Conservation (phyloP, 805 yeast species). For the Teunomyces funiuensis region DNA sequence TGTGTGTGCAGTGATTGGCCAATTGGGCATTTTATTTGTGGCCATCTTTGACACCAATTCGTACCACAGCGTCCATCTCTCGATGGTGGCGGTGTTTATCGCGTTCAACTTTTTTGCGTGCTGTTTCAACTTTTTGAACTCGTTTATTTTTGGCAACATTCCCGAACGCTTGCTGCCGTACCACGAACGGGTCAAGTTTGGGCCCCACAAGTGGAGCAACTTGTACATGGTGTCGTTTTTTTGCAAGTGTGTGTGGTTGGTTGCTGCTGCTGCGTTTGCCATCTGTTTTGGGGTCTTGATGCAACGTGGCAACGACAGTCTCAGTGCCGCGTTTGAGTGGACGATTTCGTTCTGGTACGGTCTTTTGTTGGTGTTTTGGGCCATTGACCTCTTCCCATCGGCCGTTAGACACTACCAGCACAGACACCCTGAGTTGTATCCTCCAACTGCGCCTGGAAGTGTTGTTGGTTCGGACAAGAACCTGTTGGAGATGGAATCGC, state of each 20-base stretch:
- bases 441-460: background rate
- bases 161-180: constrained; percentile 38
- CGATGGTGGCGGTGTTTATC: constrained; percentile 75
- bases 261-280: constrained; percentile 65
- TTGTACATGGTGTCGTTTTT: constrained; percentile 48
- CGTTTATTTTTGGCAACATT: constrained; percentile 39
- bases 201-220: constrained; percentile 37
- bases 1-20: constrained; percentile 55
- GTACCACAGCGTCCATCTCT: constrained; percentile 57
- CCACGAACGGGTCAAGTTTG: constrained; percentile 41
- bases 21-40: constrained; percentile 71
- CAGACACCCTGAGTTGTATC: constrained; percentile 3
- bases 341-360: constrained; percentile 83
- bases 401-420: constrained; percentile 7
- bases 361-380: constrained; percentile 57
- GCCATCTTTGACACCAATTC: constrained; percentile 66
- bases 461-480: background rate
- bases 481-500: background rate
- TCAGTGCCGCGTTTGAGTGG: constrained; percentile 81
- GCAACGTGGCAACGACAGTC: constrained; percentile 35
- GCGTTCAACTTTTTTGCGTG: constrained; percentile 58
- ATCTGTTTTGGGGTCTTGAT: constrained; percentile 57
- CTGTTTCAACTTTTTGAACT: constrained; percentile 34
- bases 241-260: constrained; percentile 64
- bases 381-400: constrained; percentile 67